Evolutionary conservation across 768 basidiomycete species (phyloP).

Genomic region (Suillus discolor): DNA sequence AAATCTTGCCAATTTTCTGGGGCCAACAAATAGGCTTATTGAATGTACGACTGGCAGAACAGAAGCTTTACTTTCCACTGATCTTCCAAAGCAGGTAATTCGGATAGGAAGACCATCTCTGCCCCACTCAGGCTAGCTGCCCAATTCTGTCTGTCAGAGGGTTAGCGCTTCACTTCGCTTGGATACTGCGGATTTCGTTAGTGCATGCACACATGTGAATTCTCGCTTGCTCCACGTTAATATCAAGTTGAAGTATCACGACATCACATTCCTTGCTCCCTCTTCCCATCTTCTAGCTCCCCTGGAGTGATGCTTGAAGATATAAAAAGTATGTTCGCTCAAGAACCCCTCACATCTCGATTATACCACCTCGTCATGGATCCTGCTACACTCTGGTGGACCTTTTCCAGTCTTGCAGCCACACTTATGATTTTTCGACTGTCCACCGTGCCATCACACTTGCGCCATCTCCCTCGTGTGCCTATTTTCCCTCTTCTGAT

Average conservation of each 20-base stretch:
- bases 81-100: background rate
- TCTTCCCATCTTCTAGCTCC: background rate
- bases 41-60: too few species aligned
- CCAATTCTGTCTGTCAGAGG: background rate
- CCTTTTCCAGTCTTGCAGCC: background rate
- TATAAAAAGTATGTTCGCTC: background rate
- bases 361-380: background rate
- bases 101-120: background rate
- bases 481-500: slow-evolving; percentile 33
- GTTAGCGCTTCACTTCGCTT: background rate
- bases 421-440: background rate
- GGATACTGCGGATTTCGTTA: background rate
- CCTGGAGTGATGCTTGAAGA: background rate
- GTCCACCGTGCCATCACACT: slow-evolving; percentile 27
- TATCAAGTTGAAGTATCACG: background rate
- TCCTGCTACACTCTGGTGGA: background rate
- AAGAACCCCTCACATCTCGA: background rate
- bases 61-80: too few species aligned
- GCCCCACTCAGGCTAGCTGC: background rate
- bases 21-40: too few species aligned
- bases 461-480: slow-evolving; percentile 39
- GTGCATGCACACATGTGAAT: background rate
- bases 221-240: background rate
- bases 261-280: background rate
- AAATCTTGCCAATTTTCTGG: too few species aligned